phyloP scores from a whole-genome alignment of 108 stramenopile genomes.

The Mayamaea pseudoterrestris region DNA sequence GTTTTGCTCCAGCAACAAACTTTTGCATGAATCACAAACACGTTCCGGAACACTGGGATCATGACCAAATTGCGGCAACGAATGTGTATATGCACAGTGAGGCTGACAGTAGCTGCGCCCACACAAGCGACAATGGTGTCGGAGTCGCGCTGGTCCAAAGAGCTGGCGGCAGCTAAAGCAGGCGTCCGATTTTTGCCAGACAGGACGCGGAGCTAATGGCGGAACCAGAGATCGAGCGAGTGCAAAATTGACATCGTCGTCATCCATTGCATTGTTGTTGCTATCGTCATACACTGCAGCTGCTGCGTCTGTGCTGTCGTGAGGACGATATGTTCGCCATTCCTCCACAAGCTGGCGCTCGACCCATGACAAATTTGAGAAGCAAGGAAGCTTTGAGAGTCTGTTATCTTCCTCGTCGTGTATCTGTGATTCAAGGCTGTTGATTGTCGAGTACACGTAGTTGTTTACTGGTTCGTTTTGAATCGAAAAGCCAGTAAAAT shows the following conservation, averaged over 20 bases:
- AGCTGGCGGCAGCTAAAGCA: slow-evolving; percentile 52
- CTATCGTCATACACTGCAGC: not conserved
- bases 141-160: slow-evolving; percentile 76
- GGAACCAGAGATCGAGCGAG: slow-evolving; percentile 60
- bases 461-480: too few relatives aligned
- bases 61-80: slow-evolving; percentile 76
- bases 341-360: slow-evolving; percentile 76
- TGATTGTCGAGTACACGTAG: too few relatives aligned
- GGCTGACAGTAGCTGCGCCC: slow-evolving; percentile 73
- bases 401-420: too few relatives aligned
- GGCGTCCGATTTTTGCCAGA: slow-evolving; percentile 49
- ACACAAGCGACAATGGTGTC: slow-evolving; percentile 90
- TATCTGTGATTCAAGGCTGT: too few relatives aligned
- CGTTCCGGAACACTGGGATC: slow-evolving; percentile 69
- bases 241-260: slow-evolving; percentile 32
- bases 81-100: slow-evolving; percentile 45
- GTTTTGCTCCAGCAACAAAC: slow-evolving; percentile 51
- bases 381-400: slow-evolving; percentile 24
- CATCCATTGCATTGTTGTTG: not conserved
- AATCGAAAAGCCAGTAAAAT: slow-evolving; percentile 20
- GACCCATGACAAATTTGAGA: slow-evolving; percentile 64
- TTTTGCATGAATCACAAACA: slow-evolving; percentile 75
- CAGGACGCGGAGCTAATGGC: slow-evolving; percentile 38
- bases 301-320: slow-evolving; percentile 8
- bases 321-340: slow-evolving; percentile 62